Percentiles rank a stretch among this genome's conserved stretches.
These are phyloP conservation scores for Vachellia pachyceras DNA, from an alignment of 306 rosid genomes.

Conservation along the genomic window DNA sequence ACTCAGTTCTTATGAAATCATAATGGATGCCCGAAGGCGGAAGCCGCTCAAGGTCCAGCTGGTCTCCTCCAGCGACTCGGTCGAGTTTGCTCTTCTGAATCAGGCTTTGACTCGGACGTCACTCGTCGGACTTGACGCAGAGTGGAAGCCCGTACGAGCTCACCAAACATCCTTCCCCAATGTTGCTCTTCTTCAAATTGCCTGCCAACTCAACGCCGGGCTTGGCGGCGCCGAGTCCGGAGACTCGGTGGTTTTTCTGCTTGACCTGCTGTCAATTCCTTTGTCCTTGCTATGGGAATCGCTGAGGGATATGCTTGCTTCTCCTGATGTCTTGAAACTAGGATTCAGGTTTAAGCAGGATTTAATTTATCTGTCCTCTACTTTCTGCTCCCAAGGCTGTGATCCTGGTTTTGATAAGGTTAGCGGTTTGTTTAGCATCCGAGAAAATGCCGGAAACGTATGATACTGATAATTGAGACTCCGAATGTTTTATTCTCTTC, in stretches of 20 bases:
- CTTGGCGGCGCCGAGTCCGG: conserved; percentile 39
- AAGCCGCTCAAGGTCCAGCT: conserved; percentile 51
- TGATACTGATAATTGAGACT: neutral
- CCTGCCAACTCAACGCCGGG: conserved; percentile 53
- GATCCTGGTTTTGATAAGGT: conserved; percentile 75
- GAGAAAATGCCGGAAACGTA: conserved; percentile 27
- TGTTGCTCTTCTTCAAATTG: conserved; percentile 83
- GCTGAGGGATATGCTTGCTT: conserved; percentile 58
- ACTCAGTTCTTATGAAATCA: neutral
- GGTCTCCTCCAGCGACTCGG: conserved; percentile 65
- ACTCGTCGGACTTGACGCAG: conserved; percentile 85
- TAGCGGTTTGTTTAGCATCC: conserved; percentile 38
- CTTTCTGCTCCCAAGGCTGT: conserved; percentile 70
- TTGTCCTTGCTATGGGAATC: conserved; percentile 63
- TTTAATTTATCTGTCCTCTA: conserved; percentile 73
- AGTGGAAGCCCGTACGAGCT: conserved; percentile 81
- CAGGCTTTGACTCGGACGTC: conserved; percentile 58
- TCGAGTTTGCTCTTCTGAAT: conserved; percentile 64
- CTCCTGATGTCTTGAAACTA: conserved; percentile 72
- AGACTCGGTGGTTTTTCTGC: conserved; percentile 62
- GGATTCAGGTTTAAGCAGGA: conserved; percentile 94
- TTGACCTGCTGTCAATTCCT: conserved; percentile 68
- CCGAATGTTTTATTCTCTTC: neutral
- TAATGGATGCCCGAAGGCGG: conserved; percentile 51
- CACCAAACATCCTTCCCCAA: conserved; percentile 58